Evolutionary conservation across 495 filamentous ascomycete species (phyloP).

Genomic region (Penicillium bovifimosum): DNA sequence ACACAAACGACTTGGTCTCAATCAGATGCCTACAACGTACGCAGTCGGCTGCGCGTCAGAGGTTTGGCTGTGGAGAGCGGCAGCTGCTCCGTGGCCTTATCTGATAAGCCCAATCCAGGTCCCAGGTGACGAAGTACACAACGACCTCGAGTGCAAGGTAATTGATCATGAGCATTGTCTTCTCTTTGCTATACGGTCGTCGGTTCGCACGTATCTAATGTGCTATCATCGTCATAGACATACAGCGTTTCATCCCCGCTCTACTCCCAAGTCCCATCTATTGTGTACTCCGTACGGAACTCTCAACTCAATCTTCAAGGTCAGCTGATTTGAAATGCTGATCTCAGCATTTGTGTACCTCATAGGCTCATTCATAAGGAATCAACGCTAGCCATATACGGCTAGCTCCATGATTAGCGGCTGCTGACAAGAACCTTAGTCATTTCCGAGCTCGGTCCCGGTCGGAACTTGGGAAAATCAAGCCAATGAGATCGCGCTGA

Average conservation of each 20-base stretch:
- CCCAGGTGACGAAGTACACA: too few relatives aligned
- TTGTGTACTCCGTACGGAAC: too few relatives aligned
- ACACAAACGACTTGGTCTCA: not conserved
- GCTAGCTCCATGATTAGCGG: constrained; percentile 7
- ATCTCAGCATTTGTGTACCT: not conserved
- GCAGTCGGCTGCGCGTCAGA: not conserved
- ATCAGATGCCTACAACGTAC: not conserved
- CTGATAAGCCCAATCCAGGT: constrained; percentile 13
- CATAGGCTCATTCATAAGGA: not conserved
- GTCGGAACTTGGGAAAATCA: too few relatives aligned
- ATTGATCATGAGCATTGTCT: too few relatives aligned
- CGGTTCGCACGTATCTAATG: too few relatives aligned
- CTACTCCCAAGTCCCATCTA: too few relatives aligned
- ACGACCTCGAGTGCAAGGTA: too few relatives aligned
- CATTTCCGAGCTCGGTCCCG: too few relatives aligned
- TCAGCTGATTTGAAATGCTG: constrained; percentile 1
- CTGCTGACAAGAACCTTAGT: constrained; percentile 34
- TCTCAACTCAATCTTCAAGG: not conserved
- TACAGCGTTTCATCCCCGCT: too few relatives aligned
- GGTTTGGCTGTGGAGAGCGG: not conserved
- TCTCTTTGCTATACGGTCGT: too few relatives aligned
- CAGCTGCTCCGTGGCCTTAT: constrained; percentile 33
- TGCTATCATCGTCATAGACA: too few relatives aligned
- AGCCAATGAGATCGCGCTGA: constrained; percentile 22
- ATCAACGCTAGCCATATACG: constrained; percentile 1